A percentile compares a stretch with the other conserved stretches of the same genome.
Evolutionary conservation across 495 filamentous ascomycete genomes (phyloP).

Genomic region (Penicillium herquei): DNA sequence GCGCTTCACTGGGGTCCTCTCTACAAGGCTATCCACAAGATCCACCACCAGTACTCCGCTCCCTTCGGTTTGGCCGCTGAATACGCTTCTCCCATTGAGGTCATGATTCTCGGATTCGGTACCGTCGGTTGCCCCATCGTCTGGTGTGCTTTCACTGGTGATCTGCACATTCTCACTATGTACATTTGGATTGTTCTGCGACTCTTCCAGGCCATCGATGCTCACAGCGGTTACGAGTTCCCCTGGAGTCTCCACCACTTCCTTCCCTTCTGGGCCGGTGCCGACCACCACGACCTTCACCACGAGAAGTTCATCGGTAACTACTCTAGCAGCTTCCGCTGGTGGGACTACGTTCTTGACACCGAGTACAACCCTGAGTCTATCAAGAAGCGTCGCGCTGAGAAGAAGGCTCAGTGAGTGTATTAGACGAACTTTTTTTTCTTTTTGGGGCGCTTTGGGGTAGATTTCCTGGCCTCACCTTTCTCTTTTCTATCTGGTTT

Average conservation of each 20-base stretch:
- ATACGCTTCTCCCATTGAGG: slow-evolving; percentile 96
- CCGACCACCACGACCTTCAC: slow-evolving; percentile 93
- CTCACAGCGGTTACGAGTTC: slow-evolving; percentile 96
- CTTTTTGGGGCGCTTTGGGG: no score
- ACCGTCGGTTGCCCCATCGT: slow-evolving; percentile 80
- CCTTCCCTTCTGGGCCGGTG: slow-evolving; percentile 97
- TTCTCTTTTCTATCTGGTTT: background rate
- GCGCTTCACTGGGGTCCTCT: slow-evolving; percentile 92
- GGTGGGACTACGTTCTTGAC: slow-evolving; percentile 95
- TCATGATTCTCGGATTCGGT: slow-evolving; percentile 94
- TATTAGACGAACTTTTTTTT: background rate
- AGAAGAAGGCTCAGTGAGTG: slow-evolving; percentile 51
- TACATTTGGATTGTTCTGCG: slow-evolving; percentile 94
- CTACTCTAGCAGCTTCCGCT: slow-evolving; percentile 95
- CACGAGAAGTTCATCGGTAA: slow-evolving; percentile 98
- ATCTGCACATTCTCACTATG: slow-evolving; percentile 95
- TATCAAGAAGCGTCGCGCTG: slow-evolving; percentile 71
- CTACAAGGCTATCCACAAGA: slow-evolving; percentile 95
- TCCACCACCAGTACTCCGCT: slow-evolving; percentile 97
- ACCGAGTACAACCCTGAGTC: slow-evolving; percentile 91
- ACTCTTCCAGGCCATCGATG: slow-evolving; percentile 96
- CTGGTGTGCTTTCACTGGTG: slow-evolving; percentile 77
- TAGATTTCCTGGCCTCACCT: no score
- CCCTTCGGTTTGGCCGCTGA: slow-evolving; percentile 96
- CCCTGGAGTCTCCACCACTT: slow-evolving; percentile 95